phyloP scores from a whole-genome alignment of 1,284 basidiomycete species.

The Ganoderma boninense region DNA sequence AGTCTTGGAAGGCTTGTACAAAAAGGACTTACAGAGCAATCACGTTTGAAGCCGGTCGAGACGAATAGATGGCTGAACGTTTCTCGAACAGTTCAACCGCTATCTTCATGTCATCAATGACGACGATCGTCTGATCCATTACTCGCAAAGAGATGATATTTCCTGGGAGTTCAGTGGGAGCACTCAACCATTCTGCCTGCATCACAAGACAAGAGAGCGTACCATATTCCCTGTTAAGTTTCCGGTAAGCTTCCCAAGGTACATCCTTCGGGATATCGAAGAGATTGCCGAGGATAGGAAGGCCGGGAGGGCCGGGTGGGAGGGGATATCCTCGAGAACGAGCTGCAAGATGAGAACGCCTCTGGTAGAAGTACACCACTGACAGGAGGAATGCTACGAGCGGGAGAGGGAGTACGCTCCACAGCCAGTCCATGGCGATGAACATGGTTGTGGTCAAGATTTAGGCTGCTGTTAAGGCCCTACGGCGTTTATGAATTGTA shows the following conservation, averaged over 20 bases:
- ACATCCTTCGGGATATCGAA: conserved; percentile 25
- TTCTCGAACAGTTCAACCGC: conserved; percentile 44
- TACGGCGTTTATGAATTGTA: background rate
- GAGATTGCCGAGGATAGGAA: conserved; percentile 30
- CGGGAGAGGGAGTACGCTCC: background rate
- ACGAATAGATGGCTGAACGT: conserved; percentile 43
- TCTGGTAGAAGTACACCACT: background rate
- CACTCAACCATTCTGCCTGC: background rate
- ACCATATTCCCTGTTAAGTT: conserved; percentile 6
- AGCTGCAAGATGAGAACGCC: background rate
- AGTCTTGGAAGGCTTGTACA: too few species aligned
- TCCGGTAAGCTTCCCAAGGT: conserved; percentile 19
- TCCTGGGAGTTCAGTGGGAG: background rate
- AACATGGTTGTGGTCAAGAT: background rate
- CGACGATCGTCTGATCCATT: background rate
- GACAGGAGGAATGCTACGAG: background rate
- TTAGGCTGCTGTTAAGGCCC: background rate
- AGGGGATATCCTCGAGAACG: conserved; percentile 9
- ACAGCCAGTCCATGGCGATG: background rate
- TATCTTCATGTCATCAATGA: background rate
- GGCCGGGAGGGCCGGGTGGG: conserved; percentile 28
- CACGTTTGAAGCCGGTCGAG: conserved; percentile 29
- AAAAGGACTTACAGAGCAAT: conserved; percentile 21
- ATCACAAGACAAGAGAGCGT: background rate
- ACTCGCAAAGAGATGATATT: background rate